Percentiles rank a stretch among this genome's conserved stretches.
Evolutionary conservation across 164 flowering plant genomes (phyloP).

Genomic region (Piper betle): DNA sequence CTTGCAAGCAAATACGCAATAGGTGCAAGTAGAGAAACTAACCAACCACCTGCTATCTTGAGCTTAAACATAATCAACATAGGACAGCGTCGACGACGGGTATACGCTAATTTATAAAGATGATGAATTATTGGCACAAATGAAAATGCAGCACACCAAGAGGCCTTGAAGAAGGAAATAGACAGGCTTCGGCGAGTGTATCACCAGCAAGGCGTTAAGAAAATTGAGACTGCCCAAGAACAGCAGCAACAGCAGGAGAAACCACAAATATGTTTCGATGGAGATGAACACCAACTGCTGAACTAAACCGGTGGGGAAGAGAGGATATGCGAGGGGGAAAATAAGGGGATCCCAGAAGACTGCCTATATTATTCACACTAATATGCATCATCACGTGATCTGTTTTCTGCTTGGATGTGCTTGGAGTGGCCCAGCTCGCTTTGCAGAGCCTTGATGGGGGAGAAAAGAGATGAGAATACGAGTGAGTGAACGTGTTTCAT

Average conservation of each 20-base stretch:
- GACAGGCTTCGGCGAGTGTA: slow-evolving; percentile 65
- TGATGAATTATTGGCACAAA: not conserved
- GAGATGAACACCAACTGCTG: slow-evolving; percentile 13
- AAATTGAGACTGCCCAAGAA: slow-evolving; percentile 12
- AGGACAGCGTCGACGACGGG: no score
- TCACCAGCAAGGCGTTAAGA: slow-evolving; percentile 48
- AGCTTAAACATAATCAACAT: not conserved
- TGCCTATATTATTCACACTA: slow-evolving; percentile 1
- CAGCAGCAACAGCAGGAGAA: slow-evolving; percentile 7
- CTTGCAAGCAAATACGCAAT: no score
- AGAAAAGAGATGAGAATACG: not conserved
- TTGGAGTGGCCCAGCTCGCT: not conserved
- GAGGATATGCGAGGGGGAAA: not conserved
- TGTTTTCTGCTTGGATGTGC: not conserved
- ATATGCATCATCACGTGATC: slow-evolving; percentile 3
- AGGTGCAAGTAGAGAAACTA: not conserved
- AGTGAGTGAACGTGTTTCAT: not conserved
- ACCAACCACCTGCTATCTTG: not conserved
- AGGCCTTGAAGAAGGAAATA: slow-evolving; percentile 74
- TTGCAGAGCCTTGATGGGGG: not conserved
- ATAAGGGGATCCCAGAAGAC: not conserved
- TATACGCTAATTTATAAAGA: no score
- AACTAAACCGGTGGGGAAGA: slow-evolving; percentile 4
- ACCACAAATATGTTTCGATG: slow-evolving; percentile 12
- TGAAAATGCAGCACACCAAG: slow-evolving; percentile 58